These are phyloP conservation scores for Suillus clintonianus DNA, from an alignment of 768 basidiomycete species.

Conservation along the genomic window DNA sequence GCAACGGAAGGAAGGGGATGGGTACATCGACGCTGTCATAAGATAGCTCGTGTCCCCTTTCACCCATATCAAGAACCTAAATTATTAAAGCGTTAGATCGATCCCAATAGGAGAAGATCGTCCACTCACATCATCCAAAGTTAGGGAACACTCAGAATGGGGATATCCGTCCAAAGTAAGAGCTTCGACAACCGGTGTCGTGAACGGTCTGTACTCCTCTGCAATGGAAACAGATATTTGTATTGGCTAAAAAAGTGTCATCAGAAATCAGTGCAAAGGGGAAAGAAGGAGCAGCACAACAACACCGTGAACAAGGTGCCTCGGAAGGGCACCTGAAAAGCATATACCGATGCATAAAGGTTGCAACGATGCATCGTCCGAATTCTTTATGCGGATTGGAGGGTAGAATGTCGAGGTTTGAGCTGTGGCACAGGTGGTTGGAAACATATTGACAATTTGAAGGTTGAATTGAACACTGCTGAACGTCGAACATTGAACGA, in stretches of 20 bases:
- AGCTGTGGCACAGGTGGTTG: no score
- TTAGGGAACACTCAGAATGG: neutral
- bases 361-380: neutral
- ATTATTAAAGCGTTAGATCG: neutral
- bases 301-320: neutral
- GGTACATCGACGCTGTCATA: neutral
- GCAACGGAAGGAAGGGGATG: slow-evolving; percentile 4
- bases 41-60: neutral
- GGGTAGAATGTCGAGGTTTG: no score
- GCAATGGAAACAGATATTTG: slow-evolving; percentile 1
- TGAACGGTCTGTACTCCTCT: slow-evolving; percentile 2
- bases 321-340: slow-evolving; percentile 6
- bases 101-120: neutral
- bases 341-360: slow-evolving; percentile 1
- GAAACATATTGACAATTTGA: no score
- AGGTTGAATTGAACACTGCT: no score
- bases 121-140: neutral
- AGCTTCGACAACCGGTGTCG: neutral
- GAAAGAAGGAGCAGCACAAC: neutral
- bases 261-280: neutral
- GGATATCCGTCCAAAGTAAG: neutral
- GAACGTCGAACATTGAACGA: no score
- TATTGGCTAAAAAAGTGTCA: slow-evolving; percentile 2
- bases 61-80: no score
- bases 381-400: neutral